Percentiles rank a stretch among this genome's conserved stretches.
phyloP scores from a whole-genome alignment of 192 early-diverging fungal species.

The Thoreauomyces humboldtii region DNA sequence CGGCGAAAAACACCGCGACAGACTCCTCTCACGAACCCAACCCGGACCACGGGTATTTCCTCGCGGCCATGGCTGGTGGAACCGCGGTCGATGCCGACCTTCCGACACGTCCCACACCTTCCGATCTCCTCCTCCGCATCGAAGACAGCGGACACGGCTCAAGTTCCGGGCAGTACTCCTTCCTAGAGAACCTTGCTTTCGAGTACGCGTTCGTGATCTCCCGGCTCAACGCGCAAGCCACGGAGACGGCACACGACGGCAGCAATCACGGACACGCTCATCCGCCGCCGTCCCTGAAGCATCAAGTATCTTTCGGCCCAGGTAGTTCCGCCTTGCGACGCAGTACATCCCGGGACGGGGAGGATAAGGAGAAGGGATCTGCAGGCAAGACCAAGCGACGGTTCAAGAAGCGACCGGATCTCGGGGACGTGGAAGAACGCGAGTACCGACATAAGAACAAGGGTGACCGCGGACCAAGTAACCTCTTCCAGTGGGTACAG shows the following conservation, averaged over 20 bases:
- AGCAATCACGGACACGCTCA: background rate
- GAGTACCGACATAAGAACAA: conserved; percentile 32
- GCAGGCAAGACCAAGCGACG: background rate
- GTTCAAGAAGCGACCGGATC: conserved; percentile 7
- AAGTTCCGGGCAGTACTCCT: conserved; percentile 39
- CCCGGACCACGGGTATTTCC: background rate
- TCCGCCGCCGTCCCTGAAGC: background rate
- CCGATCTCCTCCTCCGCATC: conserved; percentile 18
- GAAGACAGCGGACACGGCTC: conserved; percentile 43
- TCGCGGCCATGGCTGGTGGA: conserved; percentile 24
- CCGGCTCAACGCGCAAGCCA: conserved; percentile 12
- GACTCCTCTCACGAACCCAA: background rate
- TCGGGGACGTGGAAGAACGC: conserved; percentile 18
- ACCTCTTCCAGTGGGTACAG: conserved; percentile 22
- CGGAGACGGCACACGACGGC: background rate
- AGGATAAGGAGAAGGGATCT: background rate
- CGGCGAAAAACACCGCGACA: background rate
- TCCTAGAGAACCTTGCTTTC: conserved; percentile 34
- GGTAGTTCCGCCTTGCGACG: too few species aligned
- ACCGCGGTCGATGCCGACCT: conserved; percentile 6
- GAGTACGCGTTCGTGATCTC: conserved; percentile 38
- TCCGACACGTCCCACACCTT: background rate
- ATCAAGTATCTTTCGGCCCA: too few species aligned
- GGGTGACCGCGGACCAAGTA: conserved; percentile 31
- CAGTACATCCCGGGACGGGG: background rate